Percentiles rank a stretch among this genome's conserved stretches.
These are phyloP conservation scores for Tubosaeta sp. DNA, from an alignment of 768 basidiomycete species.

Conservation along the genomic window DNA sequence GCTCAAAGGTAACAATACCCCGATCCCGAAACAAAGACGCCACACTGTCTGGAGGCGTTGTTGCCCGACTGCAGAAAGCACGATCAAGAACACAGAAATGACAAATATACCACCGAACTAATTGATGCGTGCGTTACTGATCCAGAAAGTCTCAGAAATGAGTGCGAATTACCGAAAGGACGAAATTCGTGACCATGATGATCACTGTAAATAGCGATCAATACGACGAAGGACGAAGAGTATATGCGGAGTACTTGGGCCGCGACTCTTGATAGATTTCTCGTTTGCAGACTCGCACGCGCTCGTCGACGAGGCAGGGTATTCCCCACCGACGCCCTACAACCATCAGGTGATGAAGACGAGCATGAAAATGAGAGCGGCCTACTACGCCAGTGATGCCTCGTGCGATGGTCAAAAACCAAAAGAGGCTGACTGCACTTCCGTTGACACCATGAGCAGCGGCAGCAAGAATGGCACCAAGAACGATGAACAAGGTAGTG, in stretches of 20 bases:
- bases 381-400: slow-evolving; percentile 64
- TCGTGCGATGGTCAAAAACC: slow-evolving; percentile 69
- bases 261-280: slow-evolving; percentile 52
- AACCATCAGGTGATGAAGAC: slow-evolving; percentile 1
- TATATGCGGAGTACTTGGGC: slow-evolving; percentile 41
- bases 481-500: slow-evolving; percentile 63
- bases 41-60: slow-evolving; percentile 59
- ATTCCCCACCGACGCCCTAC: slow-evolving; percentile 72
- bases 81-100: slow-evolving; percentile 62
- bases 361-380: background rate
- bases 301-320: slow-evolving; percentile 65
- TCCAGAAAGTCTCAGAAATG: background rate
- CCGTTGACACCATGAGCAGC: slow-evolving; percentile 60
- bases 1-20: slow-evolving; percentile 55
- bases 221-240: background rate
- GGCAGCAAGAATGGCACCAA: slow-evolving; percentile 66
- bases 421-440: slow-evolving; percentile 56
- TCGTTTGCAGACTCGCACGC: slow-evolving; percentile 75
- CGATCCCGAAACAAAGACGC: slow-evolving; percentile 63
- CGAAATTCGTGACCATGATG: slow-evolving; percentile 72
- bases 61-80: slow-evolving; percentile 59
- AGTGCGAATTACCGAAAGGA: slow-evolving; percentile 45
- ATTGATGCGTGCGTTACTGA: slow-evolving; percentile 3
- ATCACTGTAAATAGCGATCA: slow-evolving; percentile 41
- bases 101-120: slow-evolving; percentile 65